Conservation (phyloP, 2,329 filamentous ascomycete species). For the Laburnicola sp. region DNA sequence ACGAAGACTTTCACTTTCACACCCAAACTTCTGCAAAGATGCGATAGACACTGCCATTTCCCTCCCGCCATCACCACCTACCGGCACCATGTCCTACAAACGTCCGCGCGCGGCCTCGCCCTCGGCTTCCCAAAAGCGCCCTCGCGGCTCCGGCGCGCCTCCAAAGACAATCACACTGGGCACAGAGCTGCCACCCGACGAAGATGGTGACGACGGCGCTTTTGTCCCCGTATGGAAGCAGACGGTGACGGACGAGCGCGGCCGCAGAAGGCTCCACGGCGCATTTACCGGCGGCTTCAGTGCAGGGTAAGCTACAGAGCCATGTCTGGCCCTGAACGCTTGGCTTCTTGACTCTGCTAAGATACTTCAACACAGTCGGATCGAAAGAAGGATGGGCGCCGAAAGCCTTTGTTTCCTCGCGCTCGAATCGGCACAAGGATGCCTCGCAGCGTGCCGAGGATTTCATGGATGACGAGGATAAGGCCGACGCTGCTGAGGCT, state of each 20-base stretch:
- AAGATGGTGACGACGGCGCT: constrained; percentile 83
- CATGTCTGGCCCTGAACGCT: constrained; percentile 17
- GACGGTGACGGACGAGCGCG: constrained; percentile 90
- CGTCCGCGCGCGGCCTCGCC: constrained; percentile 36
- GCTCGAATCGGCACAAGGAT: too few relatives aligned
- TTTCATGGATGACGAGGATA: too few relatives aligned
- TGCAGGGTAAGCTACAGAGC: constrained; percentile 70
- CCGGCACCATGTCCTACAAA: constrained; percentile 38
- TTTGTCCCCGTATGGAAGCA: constrained; percentile 98
- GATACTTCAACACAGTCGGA: constrained; percentile 96
- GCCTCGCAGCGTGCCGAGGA: too few relatives aligned
- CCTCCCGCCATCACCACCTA: background rate
- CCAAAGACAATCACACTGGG: constrained; percentile 57
- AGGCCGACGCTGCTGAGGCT: too few relatives aligned
- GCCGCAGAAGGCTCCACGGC: constrained; percentile 87
- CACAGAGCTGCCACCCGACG: constrained; percentile 77
- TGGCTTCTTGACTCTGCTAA: constrained; percentile 51
- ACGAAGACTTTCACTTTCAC: too few relatives aligned
- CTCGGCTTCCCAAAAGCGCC: constrained; percentile 67
- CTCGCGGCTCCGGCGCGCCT: constrained; percentile 60
- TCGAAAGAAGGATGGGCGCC: too few relatives aligned
- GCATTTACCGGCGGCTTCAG: constrained; percentile 97
- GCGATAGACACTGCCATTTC: background rate
- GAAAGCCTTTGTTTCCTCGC: too few relatives aligned
- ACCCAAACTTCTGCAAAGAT: background rate